Base-by-base conservation (phyloP, 176 grass and related monocot species). In the Musa itinerans region DNA sequence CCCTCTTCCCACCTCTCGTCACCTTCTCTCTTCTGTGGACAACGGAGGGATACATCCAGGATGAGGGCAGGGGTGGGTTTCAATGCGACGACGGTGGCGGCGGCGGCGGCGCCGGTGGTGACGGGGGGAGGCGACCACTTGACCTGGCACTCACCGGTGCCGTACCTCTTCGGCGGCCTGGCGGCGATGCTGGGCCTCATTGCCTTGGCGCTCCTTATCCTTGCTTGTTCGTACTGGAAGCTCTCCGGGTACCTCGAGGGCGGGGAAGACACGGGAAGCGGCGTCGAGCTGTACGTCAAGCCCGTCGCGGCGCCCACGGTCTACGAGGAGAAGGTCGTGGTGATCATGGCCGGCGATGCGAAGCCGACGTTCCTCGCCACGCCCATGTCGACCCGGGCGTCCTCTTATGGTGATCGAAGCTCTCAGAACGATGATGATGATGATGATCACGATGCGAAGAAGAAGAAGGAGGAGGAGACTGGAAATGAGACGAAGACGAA, bases 191-290 rank as follows among this genome's bases (percentile, higher is more conserved):
- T 96, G n/a, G 92, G 92, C 3, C 89, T 96, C 72, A 92, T 96
- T 64, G 87, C 92, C 65, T 92, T 96, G 53, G 92, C 92, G 7
- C 89, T 96, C 50, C 89, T 96, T 52, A 92, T 96, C 72, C 87
- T 96, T 26, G 92, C 92, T 1, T 96, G 92, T 82, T 92, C 92
- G 51, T 92, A 96, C 87, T 96, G 92, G 92, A 96, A 96, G 83
- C 72, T 96, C 14, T 96, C 92, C 19, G 89, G 92, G 34, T 92
- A 87, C 78, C 83, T 92, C 48, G 93, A 92, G 57, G 83, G 76
- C 19, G 74, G 81, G 21, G 79, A 68, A 8, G 53, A 58, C 1
- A 71, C 48, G 9, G 83, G 64, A 11, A 77, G 71, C 0, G 73
- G 65, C 3, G 34, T 9, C 10, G 65, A 49, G 63, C 59, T 11